Evolutionary conservation across 495 filamentous ascomycete species (phyloP), one percentile per base, ranked within the genome.

Genomic region (Penicillium lividum): DNA sequence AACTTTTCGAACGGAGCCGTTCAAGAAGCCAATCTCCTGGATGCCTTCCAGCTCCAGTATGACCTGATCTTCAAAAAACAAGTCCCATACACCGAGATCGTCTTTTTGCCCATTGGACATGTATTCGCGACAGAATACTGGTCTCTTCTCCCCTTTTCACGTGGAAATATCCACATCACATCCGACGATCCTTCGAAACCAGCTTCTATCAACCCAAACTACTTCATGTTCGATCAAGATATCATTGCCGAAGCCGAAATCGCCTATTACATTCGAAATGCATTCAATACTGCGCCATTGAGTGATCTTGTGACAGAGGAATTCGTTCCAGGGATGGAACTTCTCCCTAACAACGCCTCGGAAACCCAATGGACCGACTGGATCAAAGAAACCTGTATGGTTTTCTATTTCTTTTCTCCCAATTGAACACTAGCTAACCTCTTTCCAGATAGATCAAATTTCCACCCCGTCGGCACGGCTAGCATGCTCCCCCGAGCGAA

Each of bases 401-500:
- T 22, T 22, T 22, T 22, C 22, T 22, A 22, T 22, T 22, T 22
- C 22, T 22, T 1, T 22, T 2, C 22, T 2, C 22, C 2, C 22
- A 22, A 22, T 22, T 2, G 29, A 38, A 40, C 9, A 25, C 30
- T 7, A 27, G 45, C 52, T 66, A 18, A 61, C 51, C 1, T n/a
- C 67, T 74, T 36, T 38, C 42, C n/a, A 69, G 71, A 68, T 55
- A 59, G 64, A 31, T 60, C 71, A 25, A 72, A 69, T 47, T 73
- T 65, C 40, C 80, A 83, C 51, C 64, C 74, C 0, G 63, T 68
- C 16, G 77, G 83, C 18, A 85, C 83, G 0, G 76, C 77, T 8
- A 77, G 82, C 1, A 84, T 86, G 84, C 61, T 86, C 60, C 82
- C 82, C 27, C 66, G 68, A 16, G 76, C 79, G 45, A 68, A 79